Base-by-base conservation (phyloP, 2,329 filamentous ascomycete species). In the Dactylellina haptotyla region DNA sequence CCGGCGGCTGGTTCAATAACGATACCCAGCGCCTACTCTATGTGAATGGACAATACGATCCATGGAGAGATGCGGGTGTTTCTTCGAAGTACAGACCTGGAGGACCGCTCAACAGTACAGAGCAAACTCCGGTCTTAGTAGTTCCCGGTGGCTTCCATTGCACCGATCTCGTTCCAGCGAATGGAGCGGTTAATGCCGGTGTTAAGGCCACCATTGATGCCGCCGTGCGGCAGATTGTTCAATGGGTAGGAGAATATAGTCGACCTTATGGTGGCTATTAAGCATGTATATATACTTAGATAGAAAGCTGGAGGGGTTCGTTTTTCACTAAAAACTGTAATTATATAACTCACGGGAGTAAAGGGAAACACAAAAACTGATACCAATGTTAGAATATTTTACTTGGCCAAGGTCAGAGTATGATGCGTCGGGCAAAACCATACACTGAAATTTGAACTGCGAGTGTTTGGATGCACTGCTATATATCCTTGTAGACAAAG, bases 31-130 rank as follows among this genome's bases (percentile, higher is more conserved):
- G 86, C 1, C 80, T 89, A 20, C 81, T 88, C 25, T 88, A 84
- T 81, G 82, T 84, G 4, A 88, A 88, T 76, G 87, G 84, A 80
- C 82, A 87, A 78, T 85, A 81, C 63, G 87, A 89, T 77, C 87
- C 87, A 4, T 89, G 87, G 87, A 82, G 84, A 32, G 83, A 85
- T 2, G 82, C 84, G 0, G 83, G 83, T 2, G 83, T 88, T 0
- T 84, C 83, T 0, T 85, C 85, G 16, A 81, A 83, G 25, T 83
- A 84, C 77, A 82, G 86, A 18, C 85, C 86, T 0, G 84, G 83
- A 4, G 87, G 87, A 0, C 85, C 86, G 0, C 78, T 88, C 14
- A 12, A 79, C 62, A 83, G 83, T 9, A 85, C 83, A 0, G 25
- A 78, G 0, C 77, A 83, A 25, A 82, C 82, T 0, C 86, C 87